Percentiles rank a stretch among this genome's conserved stretches.
phyloP scores from a whole-genome alignment of 257 asterid species.

The Gentiana macrophylla region DNA sequence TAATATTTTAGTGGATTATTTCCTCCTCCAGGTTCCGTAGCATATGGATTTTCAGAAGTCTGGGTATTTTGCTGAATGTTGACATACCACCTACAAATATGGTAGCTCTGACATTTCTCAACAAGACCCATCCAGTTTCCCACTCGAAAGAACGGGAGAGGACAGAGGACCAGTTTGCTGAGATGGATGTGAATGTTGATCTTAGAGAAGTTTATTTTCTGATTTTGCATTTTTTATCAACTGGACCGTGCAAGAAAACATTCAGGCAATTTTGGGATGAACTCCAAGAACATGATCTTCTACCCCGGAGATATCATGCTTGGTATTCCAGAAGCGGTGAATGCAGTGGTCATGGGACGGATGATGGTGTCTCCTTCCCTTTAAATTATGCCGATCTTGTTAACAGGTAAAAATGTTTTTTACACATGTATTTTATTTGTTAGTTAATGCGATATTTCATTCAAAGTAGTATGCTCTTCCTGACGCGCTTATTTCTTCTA shows the following conservation, averaged over 20 bases:
- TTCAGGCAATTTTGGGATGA: conserved; percentile 51
- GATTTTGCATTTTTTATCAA: conserved; percentile 84
- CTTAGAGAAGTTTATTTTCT: conserved; percentile 76
- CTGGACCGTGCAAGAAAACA: conserved; percentile 83
- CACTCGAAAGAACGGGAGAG: conserved; percentile 46
- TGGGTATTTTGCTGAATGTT: conserved; percentile 19
- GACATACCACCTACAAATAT: conserved; percentile 33
- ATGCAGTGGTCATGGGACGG: conserved; percentile 24
- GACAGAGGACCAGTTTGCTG: conserved; percentile 31
- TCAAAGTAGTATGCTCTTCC: too few relatives aligned
- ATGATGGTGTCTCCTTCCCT: conserved; percentile 64
- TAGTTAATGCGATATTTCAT: neutral
- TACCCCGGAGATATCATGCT: conserved; percentile 95
- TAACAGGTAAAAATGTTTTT: conserved; percentile 32
- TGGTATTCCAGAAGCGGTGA: conserved; percentile 62
- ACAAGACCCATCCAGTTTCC: conserved; percentile 30
- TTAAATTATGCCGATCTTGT: conserved; percentile 47
- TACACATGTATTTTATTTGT: neutral
- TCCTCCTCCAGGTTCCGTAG: neutral
- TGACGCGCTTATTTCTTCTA: too few relatives aligned
- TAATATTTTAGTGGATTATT: neutral
- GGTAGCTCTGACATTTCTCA: conserved; percentile 35
- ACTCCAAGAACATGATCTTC: conserved; percentile 74
- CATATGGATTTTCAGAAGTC: conserved; percentile 51
- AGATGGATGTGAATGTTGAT: conserved; percentile 58